phyloP scores from a whole-genome alignment of 345 rosid genomes.

The Ailanthus altissimus region DNA sequence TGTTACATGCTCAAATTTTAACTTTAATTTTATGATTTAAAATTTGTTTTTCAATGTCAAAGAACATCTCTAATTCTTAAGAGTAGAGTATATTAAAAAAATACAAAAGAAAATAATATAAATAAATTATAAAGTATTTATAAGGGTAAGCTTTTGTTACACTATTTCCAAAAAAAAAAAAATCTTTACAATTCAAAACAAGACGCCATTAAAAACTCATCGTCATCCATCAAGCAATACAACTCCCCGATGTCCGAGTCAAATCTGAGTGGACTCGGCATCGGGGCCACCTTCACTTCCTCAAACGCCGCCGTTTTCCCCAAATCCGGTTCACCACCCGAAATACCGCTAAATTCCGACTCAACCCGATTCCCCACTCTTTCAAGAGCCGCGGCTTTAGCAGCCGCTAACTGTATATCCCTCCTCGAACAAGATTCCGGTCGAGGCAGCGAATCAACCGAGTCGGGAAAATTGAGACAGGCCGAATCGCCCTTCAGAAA shows the following conservation, averaged over 20 bases:
- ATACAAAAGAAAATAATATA: neutral
- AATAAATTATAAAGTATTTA: neutral
- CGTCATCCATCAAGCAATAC: slow-evolving; percentile 14
- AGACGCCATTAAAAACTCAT: neutral
- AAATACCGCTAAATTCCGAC: neutral
- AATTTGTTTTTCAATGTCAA: too few species aligned
- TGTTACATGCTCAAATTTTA: too few species aligned
- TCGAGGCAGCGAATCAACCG: slow-evolving; percentile 26
- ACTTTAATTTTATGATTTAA: too few species aligned
- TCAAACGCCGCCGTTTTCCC: slow-evolving; percentile 11
- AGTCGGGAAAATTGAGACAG: slow-evolving; percentile 32
- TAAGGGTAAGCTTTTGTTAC: neutral
- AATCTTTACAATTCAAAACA: neutral
- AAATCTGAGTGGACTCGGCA: slow-evolving; percentile 12
- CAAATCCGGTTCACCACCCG: slow-evolving; percentile 11
- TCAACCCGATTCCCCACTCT: neutral
- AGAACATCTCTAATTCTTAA: too few species aligned
- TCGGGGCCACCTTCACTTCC: slow-evolving; percentile 11
- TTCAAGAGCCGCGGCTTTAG: slow-evolving; percentile 22
- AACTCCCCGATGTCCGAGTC: slow-evolving; percentile 23
- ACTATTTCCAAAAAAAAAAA: neutral
- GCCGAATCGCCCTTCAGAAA: slow-evolving; percentile 32
- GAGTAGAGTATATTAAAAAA: too few species aligned
- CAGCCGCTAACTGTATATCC: slow-evolving; percentile 36
- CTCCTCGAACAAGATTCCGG: slow-evolving; percentile 29